Percentiles rank a stretch among this genome's conserved stretches.
Conservation (phyloP, 208 protist genomes). For the Polymyxa betae region DNA sequence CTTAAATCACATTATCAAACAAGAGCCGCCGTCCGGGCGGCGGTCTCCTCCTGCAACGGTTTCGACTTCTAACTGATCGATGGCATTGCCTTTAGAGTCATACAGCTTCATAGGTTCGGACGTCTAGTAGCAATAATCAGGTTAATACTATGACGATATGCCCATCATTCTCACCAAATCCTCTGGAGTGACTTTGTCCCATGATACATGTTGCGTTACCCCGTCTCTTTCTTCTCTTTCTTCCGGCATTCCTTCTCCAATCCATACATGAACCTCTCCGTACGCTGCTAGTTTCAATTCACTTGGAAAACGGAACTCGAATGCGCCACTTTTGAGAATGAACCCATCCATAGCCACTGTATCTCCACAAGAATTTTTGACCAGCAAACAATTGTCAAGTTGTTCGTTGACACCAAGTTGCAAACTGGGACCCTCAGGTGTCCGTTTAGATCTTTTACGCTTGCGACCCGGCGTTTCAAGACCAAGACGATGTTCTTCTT, state of each 20-base stretch:
- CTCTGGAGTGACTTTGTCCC: neutral
- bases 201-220: neutral
- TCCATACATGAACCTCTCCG: neutral
- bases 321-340: neutral
- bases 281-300: neutral
- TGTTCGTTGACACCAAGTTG: conserved; percentile 6
- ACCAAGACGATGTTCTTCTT: conserved; percentile 46
- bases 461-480: conserved; percentile 30
- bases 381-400: neutral
- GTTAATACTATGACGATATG: neutral
- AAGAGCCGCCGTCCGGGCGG: neutral
- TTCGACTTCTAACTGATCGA: neutral
- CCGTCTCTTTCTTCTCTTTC: no score
- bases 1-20: neutral
- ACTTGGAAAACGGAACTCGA: neutral
- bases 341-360: neutral
- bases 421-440: neutral
- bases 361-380: neutral
- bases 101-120: neutral
- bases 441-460: neutral
- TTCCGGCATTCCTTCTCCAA: neutral
- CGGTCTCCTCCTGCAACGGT: neutral
- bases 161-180: neutral
- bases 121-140: neutral
- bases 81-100: neutral